These are phyloP conservation scores for Candida jianshihensis DNA, from an alignment of 805 yeast genomes.

Conservation along the genomic window DNA sequence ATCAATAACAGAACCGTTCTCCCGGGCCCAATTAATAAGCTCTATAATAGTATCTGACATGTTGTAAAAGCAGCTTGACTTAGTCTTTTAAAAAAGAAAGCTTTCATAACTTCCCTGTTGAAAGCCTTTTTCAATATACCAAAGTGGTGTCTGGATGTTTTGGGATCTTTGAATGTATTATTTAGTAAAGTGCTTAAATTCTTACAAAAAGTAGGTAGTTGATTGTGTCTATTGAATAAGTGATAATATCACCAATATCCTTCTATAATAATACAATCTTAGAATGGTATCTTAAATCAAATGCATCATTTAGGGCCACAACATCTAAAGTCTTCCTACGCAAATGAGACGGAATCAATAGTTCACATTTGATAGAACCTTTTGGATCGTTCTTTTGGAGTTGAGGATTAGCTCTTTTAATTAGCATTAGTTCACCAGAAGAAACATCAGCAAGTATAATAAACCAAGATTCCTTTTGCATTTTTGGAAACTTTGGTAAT, in stretches of 20 bases:
- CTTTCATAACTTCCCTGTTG: too few species aligned
- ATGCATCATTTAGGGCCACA: constrained; percentile 57
- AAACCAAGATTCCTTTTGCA: constrained; percentile 93
- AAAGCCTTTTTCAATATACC: background rate
- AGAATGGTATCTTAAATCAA: constrained; percentile 42
- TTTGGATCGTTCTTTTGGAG: constrained; percentile 19
- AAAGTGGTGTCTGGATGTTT: background rate
- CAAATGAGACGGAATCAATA: constrained; percentile 44
- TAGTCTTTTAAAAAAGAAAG: too few species aligned
- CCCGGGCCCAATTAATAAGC: constrained; percentile 30
- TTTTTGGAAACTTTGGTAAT: constrained; percentile 79
- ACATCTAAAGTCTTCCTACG: constrained; percentile 40
- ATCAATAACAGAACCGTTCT: constrained; percentile 32
- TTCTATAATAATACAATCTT: constrained; percentile 14
- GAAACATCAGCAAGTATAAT: constrained; percentile 48
- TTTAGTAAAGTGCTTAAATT: too few species aligned
- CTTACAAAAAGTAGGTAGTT: too few species aligned
- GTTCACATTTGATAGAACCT: constrained; percentile 29
- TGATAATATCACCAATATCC: too few species aligned
- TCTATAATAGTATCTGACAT: constrained; percentile 2
- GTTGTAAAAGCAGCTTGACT: background rate
- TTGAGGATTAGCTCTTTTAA: constrained; percentile 73
- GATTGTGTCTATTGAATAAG: too few species aligned
- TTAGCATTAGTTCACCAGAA: constrained; percentile 47
- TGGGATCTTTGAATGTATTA: too few species aligned